Percentiles rank a stretch among this genome's conserved stretches.
phyloP scores from a whole-genome alignment of 176 grass and related monocot species.

The Cocos nucifera region DNA sequence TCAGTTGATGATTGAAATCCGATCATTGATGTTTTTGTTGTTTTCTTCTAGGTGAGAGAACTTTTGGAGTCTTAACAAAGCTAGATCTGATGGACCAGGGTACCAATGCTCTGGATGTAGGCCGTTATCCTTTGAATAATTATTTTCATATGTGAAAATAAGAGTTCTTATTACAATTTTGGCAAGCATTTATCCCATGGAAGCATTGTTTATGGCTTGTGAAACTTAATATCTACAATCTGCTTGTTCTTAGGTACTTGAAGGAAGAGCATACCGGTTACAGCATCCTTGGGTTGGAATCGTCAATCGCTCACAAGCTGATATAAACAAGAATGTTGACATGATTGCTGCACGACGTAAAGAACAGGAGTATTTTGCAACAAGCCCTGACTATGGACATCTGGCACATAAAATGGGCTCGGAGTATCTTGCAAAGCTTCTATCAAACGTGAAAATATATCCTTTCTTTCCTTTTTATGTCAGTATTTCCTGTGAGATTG shows the following conservation, averaged over 20 bases:
- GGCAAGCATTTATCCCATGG: too few relatives aligned
- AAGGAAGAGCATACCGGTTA: constrained; percentile 93
- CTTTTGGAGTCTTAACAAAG: constrained; percentile 95
- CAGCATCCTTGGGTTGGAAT: constrained; percentile 98
- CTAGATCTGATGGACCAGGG: constrained; percentile 99
- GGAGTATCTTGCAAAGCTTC: constrained; percentile 94
- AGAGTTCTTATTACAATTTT: too few relatives aligned
- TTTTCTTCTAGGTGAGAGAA: constrained; percentile 68
- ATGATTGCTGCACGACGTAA: constrained; percentile 88
- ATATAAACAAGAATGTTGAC: constrained; percentile 98
- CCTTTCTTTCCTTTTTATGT: not conserved
- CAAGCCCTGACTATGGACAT: constrained; percentile 90
- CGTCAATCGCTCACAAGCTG: constrained; percentile 99
- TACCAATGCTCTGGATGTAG: constrained; percentile 95
- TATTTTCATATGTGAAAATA: too few relatives aligned
- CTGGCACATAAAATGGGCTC: constrained; percentile 99
- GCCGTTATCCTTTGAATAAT: constrained; percentile 5
- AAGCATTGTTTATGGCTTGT: too few relatives aligned
- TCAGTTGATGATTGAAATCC: constrained; percentile 3
- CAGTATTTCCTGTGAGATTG: not conserved
- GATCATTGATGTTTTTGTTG: constrained; percentile 20
- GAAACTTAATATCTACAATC: not conserved
- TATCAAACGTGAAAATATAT: constrained; percentile 54
- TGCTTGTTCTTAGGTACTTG: constrained; percentile 61
- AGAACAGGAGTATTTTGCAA: constrained; percentile 92